A percentile compares a stretch with the other conserved stretches of the same genome.
Evolutionary conservation across 2,329 filamentous ascomycete genomes (phyloP).

Genomic region (Graphilbum fragrans): DNA sequence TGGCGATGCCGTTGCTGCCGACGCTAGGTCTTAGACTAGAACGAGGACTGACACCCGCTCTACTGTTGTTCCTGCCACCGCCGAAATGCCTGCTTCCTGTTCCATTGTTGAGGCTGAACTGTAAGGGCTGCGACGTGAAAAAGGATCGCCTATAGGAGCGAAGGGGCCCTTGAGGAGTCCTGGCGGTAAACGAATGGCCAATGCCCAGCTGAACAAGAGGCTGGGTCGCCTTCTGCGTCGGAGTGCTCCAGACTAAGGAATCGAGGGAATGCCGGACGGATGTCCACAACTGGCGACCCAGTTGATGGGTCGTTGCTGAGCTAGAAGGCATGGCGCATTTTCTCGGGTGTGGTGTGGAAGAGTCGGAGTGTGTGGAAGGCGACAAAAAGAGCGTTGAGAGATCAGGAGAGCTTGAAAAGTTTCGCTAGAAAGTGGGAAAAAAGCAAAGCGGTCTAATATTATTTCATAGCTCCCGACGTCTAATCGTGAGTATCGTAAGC

Average conservation of each 20-base stretch:
- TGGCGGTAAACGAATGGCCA: conserved; percentile 3
- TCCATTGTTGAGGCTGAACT: too few species aligned
- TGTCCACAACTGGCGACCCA: conserved; percentile 21
- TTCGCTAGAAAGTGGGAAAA: not conserved
- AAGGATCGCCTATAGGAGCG: not conserved
- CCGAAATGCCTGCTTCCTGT: not conserved
- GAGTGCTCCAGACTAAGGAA: conserved; percentile 2
- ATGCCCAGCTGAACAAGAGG: conserved; percentile 4
- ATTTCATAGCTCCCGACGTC: too few species aligned
- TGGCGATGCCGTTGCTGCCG: not conserved
- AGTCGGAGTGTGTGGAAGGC: not conserved
- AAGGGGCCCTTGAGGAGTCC: not conserved
- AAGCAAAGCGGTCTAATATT: not conserved
- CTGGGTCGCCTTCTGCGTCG: not conserved
- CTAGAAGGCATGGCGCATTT: conserved; percentile 20
- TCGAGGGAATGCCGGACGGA: conserved; percentile 18
- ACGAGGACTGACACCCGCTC: too few species aligned
- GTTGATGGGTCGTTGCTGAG: conserved; percentile 19
- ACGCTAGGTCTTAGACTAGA: not conserved
- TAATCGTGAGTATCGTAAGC: too few species aligned
- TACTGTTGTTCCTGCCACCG: too few species aligned
- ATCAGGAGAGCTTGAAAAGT: not conserved
- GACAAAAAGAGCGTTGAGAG: not conserved
- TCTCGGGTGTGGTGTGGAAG: too few species aligned
- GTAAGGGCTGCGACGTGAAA: too few species aligned